Conservation (phyloP, 805 yeast genomes). For the Alloascoidea hylecoeti region DNA sequence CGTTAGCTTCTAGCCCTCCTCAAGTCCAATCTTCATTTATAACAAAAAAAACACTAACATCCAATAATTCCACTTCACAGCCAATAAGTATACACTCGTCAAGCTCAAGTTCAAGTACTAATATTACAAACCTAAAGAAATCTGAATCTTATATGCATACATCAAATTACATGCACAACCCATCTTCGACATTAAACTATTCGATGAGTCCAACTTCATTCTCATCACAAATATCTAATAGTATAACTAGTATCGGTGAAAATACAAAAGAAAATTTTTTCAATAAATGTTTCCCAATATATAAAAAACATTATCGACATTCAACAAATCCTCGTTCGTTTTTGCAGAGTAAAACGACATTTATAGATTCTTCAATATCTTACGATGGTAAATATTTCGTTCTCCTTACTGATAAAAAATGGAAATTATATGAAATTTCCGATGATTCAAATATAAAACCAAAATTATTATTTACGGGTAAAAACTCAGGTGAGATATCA, state of each 20-base stretch:
- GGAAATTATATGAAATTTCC: slow-evolving; percentile 57
- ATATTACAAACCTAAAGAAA: background rate
- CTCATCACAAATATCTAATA: background rate
- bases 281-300: slow-evolving; percentile 73
- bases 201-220: too few relatives aligned
- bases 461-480: slow-evolving; percentile 48
- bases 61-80: background rate
- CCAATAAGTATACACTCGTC: background rate
- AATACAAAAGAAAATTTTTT: slow-evolving; percentile 44
- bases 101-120: background rate
- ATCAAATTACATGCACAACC: background rate
- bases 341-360: slow-evolving; percentile 11
- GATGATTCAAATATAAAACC: slow-evolving; percentile 37
- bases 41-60: background rate
- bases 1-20: background rate
- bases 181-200: background rate
- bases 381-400: slow-evolving; percentile 54
- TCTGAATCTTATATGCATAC: background rate
- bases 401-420: slow-evolving; percentile 48
- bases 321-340: slow-evolving; percentile 23
- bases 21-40: background rate
- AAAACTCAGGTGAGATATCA: slow-evolving; percentile 52
- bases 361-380: slow-evolving; percentile 45
- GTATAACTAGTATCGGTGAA: background rate
- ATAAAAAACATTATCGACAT: slow-evolving; percentile 44